These are phyloP conservation scores for Globisporangium nunn DNA, from an alignment of 352 stramenopile species.

Conservation along the genomic window DNA sequence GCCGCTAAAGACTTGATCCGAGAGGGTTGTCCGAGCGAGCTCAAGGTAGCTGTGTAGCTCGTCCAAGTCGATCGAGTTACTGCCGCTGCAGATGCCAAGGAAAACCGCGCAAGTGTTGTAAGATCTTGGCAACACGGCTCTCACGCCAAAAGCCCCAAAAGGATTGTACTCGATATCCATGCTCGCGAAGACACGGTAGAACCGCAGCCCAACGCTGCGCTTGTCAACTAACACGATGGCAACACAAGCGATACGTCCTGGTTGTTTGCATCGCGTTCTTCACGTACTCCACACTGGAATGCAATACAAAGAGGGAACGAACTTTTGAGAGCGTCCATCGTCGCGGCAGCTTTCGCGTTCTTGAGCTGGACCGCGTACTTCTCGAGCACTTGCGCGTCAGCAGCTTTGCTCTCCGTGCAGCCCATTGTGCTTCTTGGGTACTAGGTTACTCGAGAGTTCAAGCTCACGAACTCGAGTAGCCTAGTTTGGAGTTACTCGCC, in stretches of 20 bases:
- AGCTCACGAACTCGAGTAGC: too few relatives aligned
- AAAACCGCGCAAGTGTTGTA: neutral
- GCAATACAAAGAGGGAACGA: neutral
- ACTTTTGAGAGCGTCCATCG: conserved; percentile 31
- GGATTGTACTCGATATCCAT: conserved; percentile 40
- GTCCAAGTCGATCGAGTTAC: conserved; percentile 47
- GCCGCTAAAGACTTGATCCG: conserved; percentile 47
- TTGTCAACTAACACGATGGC: conserved; percentile 25
- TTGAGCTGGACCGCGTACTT: conserved; percentile 31
- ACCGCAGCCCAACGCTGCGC: conserved; percentile 23
- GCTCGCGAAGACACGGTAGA: conserved; percentile 36
- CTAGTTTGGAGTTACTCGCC: too few relatives aligned
- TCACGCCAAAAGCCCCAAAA: neutral
- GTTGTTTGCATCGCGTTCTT: neutral
- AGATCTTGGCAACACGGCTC: neutral
- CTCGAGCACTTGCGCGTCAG: conserved; percentile 21
- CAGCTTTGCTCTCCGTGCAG: conserved; percentile 31
- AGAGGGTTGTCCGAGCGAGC: conserved; percentile 30
- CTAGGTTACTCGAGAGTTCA: neutral
- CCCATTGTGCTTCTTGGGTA: conserved; percentile 17
- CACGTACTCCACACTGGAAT: neutral
- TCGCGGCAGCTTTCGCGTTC: conserved; percentile 23
- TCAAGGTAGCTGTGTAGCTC: conserved; percentile 40
- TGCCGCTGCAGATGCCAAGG: conserved; percentile 15
- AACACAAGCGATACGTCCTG: neutral